These are phyloP conservation scores for Blastobotrys malaysiensis DNA, from an alignment of 1,139 yeast species.

Conservation along the genomic window DNA sequence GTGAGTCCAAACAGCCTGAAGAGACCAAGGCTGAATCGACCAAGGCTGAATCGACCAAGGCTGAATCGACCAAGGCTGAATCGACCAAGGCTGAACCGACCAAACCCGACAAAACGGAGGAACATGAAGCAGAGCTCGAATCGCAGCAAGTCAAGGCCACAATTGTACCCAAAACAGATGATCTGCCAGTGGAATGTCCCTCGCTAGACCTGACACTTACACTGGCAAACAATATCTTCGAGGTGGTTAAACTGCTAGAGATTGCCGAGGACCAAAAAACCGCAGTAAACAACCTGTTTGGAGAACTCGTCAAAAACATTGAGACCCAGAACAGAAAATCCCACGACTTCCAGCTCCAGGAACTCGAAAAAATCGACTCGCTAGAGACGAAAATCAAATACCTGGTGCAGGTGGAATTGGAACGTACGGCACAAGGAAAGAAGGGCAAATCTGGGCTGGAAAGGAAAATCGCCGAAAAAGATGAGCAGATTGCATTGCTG, in stretches of 20 bases:
- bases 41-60: neutral
- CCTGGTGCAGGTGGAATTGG: slow-evolving; percentile 26
- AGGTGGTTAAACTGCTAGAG: slow-evolving; percentile 12
- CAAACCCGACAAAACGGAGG: neutral
- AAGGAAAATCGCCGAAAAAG: slow-evolving; percentile 41
- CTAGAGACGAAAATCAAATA: slow-evolving; percentile 26
- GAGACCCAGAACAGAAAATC: slow-evolving; percentile 16
- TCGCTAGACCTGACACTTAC: slow-evolving; percentile 11
- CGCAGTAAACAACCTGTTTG: slow-evolving; percentile 7
- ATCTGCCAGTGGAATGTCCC: slow-evolving; percentile 12
- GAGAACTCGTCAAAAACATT: slow-evolving; percentile 10
- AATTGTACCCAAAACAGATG: neutral
- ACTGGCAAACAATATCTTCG: slow-evolving; percentile 13
- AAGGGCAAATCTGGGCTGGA: slow-evolving; percentile 20
- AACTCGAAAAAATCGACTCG: slow-evolving; percentile 21
- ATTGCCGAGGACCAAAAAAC: slow-evolving; percentile 6
- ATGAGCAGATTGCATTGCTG: slow-evolving; percentile 51
- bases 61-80: neutral
- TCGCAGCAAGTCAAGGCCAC: neutral
- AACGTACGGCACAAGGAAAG: slow-evolving; percentile 22
- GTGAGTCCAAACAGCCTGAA: slow-evolving; percentile 1
- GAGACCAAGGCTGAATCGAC: neutral
- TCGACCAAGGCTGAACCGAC: neutral
- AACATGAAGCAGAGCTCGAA: neutral
- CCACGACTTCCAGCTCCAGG: slow-evolving; percentile 12